These are phyloP conservation scores for Taiozyma onychis DNA, from an alignment of 1,139 yeast species.

Conservation along the genomic window DNA sequence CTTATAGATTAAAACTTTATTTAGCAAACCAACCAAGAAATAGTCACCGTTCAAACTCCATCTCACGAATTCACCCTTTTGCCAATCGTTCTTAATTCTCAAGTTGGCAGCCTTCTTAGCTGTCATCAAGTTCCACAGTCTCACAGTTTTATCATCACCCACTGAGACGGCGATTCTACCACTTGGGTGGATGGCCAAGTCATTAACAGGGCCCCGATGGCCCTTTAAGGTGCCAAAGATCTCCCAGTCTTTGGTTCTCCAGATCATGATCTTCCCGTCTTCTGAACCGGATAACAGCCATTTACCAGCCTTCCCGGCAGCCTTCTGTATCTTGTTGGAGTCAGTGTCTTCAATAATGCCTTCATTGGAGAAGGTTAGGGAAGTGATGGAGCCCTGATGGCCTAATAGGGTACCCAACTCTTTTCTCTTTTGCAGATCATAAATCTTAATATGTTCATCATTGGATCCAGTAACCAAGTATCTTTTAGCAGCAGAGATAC, in stretches of 20 bases:
- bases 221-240: constrained; percentile 84
- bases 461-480: constrained; percentile 92
- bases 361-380: constrained; percentile 63
- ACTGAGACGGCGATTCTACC: constrained; percentile 90
- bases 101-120: constrained; percentile 89
- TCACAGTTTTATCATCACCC: constrained; percentile 74
- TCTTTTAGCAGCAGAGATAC: constrained; percentile 77
- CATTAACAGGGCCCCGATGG: constrained; percentile 72
- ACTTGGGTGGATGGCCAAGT: constrained; percentile 85
- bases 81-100: constrained; percentile 69
- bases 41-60: constrained; percentile 59
- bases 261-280: constrained; percentile 82
- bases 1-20: constrained; percentile 58
- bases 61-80: constrained; percentile 59
- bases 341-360: constrained; percentile 16
- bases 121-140: constrained; percentile 96
- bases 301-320: constrained; percentile 41
- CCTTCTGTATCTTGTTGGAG: constrained; percentile 4
- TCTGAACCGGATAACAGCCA: constrained; percentile 92
- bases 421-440: constrained; percentile 89
- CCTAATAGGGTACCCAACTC: constrained; percentile 88
- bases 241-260: constrained; percentile 99
- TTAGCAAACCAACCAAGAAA: constrained; percentile 71
- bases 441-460: constrained; percentile 92
- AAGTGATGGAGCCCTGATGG: constrained; percentile 86